Base-by-base conservation (phyloP, 441 rosid genomes). In the Pelargonium citronellum region DNA sequence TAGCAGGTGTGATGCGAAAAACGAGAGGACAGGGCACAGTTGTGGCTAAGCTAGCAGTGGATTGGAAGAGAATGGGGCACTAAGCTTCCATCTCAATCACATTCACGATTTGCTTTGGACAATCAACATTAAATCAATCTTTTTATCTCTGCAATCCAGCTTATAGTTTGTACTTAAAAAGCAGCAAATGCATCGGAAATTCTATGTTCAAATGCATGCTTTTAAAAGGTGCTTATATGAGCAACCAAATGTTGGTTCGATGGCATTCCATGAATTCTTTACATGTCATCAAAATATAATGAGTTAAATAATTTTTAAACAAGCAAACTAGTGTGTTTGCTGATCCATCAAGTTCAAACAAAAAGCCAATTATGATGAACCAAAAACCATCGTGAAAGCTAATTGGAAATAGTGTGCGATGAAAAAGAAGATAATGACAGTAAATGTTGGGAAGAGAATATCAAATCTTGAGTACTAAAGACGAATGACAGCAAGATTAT, bases 351-450 rank as follows among this genome's bases (percentile, higher is more conserved):
- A 7, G 5, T 58, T 10, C 11, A 60, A 20, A 60, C 10, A 60
- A 37, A 37, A 60, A 60, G 37, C 37, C 64, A 60, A 60, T 60
- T 60, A 11, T 60, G 24, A 12, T 12, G 64, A 60, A 60, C 27
- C 64, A 19, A 37, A 60, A 60, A 60, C 34, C 37, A 60, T 20
- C 4, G 27, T 30, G 17, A 5, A 22, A 9, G 64, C 41, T 60
- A 22, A 20, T 60, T 60, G 64, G 64, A 60, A 60, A 22, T 9
- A 20, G 64, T 22, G 64, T 20, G 37, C 11, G 64, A 10, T n/a
- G 3, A 60, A 22, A 60, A 60, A 60, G 64, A 60, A 60, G 64
- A 22, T 4, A 60, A 60, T 13, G 11, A 27, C 64, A 60, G 37
- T 22, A 60, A 60, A 11, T 20, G 64, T 22, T 60, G 37, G n/a